These are phyloP conservation scores for Silene noctiflora DNA, from an alignment of 179 eudicot genomes.

Conservation along the genomic window DNA sequence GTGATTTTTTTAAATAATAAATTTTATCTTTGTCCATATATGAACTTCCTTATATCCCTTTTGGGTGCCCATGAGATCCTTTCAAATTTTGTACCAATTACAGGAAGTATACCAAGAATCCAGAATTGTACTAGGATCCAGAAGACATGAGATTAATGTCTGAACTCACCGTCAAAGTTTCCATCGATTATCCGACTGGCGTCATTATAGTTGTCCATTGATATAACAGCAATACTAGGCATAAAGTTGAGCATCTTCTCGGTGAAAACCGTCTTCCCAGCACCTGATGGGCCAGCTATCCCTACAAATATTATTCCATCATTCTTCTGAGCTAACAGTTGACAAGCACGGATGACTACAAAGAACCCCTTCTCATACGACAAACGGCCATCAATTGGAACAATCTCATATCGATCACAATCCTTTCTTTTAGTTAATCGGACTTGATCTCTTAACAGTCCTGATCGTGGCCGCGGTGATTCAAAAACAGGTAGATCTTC, in stretches of 20 bases:
- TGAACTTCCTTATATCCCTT: background rate
- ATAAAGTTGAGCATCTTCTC: constrained; percentile 77
- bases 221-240: constrained; percentile 88
- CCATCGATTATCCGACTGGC: constrained; percentile 89
- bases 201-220: constrained; percentile 94
- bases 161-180: constrained; percentile 75
- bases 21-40: background rate
- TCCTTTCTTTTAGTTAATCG: constrained; percentile 72
- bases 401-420: constrained; percentile 74
- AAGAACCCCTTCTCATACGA: constrained; percentile 95
- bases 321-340: constrained; percentile 74
- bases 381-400: constrained; percentile 62
- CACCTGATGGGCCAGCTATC: constrained; percentile 96
- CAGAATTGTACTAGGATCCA: background rate
- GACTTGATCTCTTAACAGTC: constrained; percentile 85
- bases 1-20: background rate
- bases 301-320: constrained; percentile 90
- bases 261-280: constrained; percentile 88
- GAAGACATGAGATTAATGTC: background rate
- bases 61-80: background rate
- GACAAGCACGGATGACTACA: constrained; percentile 86
- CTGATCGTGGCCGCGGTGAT: constrained; percentile 77
- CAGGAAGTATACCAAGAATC: background rate
- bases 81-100: background rate
- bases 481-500: constrained; percentile 38